phyloP scores from a whole-genome alignment of 2,329 filamentous ascomycete species.

The Bipolaris zeicola region DNA sequence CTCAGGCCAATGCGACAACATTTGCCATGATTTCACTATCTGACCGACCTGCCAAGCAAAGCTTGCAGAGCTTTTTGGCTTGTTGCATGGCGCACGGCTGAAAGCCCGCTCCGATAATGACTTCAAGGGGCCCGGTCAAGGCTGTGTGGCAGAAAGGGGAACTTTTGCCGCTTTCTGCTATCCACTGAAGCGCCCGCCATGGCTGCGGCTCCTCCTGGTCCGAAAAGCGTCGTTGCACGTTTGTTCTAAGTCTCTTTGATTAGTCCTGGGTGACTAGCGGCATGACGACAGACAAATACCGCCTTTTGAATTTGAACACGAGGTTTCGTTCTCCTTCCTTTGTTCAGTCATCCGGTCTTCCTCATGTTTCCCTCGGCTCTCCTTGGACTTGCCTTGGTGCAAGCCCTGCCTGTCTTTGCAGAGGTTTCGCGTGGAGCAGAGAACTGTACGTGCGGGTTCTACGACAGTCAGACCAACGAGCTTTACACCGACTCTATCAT shows the following conservation, averaged over 20 bases:
- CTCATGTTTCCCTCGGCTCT: constrained; percentile 18
- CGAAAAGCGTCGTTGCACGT: constrained; percentile 8
- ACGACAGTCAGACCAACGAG: constrained; percentile 46
- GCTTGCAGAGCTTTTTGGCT: constrained; percentile 12
- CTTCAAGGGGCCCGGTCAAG: constrained; percentile 9
- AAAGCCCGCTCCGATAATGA: constrained; percentile 12
- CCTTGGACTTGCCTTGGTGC: constrained; percentile 22
- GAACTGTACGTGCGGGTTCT: constrained; percentile 56
- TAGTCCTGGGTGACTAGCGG: constrained; percentile 3
- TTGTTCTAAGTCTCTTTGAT: constrained; percentile 6
- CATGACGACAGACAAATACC: constrained; percentile 9
- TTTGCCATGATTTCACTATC: constrained; percentile 3
- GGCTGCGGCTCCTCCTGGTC: constrained; percentile 15
- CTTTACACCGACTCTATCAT: constrained; percentile 57
- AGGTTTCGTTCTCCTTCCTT: constrained; percentile 6
- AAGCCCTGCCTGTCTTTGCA: constrained; percentile 20
- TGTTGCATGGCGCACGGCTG: constrained; percentile 11
- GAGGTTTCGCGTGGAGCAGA: constrained; percentile 24
- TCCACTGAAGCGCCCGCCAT: not conserved
- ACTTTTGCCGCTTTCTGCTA: constrained; percentile 1
- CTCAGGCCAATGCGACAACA: constrained; percentile 14
- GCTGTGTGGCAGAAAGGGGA: constrained; percentile 12
- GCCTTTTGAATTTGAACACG: constrained; percentile 4
- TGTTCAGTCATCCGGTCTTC: constrained; percentile 18
- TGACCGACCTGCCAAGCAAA: constrained; percentile 12